These are phyloP conservation scores for Tephrocybe sp. DNA, from an alignment of 768 basidiomycete species.

Conservation along the genomic window DNA sequence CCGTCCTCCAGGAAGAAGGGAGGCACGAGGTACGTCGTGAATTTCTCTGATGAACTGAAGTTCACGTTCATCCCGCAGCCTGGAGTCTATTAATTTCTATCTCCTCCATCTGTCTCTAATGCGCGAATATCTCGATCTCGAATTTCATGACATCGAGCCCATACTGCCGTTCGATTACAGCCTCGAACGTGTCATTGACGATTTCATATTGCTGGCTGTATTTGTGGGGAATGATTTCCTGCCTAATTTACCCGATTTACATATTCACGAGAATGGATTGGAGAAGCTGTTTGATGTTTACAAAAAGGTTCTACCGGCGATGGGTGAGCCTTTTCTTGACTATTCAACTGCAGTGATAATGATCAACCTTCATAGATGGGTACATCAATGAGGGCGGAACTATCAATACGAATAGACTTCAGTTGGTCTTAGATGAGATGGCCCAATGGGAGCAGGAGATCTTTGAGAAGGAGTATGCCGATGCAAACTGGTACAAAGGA, in stretches of 20 bases:
- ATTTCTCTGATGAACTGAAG: neutral
- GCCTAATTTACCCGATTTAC: constrained; percentile 93
- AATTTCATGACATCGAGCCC: constrained; percentile 76
- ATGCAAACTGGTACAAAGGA: constrained; percentile 91
- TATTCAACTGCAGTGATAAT: neutral
- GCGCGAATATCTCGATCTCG: constrained; percentile 96
- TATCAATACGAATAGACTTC: constrained; percentile 79
- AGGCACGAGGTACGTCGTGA: constrained; percentile 40
- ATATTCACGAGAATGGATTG: constrained; percentile 96
- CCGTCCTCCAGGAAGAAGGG: constrained; percentile 74
- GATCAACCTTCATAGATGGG: constrained; percentile 55
- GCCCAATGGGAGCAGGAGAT: constrained; percentile 83
- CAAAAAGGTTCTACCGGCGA: constrained; percentile 83
- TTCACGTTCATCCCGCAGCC: constrained; percentile 23
- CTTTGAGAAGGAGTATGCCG: constrained; percentile 90
- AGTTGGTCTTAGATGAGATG: constrained; percentile 88
- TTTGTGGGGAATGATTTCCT: constrained; percentile 99
- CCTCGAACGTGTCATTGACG: constrained; percentile 94
- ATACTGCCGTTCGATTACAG: constrained; percentile 78
- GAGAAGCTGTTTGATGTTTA: constrained; percentile 94
- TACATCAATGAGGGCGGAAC: constrained; percentile 90
- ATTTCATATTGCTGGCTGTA: constrained; percentile 94
- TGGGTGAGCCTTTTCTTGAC: constrained; percentile 46
- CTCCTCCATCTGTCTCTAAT: constrained; percentile 91
- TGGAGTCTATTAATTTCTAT: constrained; percentile 90